Evolutionary conservation across 202 grass and related monocot species (phyloP).

Genomic region (Elaeis oleifera): DNA sequence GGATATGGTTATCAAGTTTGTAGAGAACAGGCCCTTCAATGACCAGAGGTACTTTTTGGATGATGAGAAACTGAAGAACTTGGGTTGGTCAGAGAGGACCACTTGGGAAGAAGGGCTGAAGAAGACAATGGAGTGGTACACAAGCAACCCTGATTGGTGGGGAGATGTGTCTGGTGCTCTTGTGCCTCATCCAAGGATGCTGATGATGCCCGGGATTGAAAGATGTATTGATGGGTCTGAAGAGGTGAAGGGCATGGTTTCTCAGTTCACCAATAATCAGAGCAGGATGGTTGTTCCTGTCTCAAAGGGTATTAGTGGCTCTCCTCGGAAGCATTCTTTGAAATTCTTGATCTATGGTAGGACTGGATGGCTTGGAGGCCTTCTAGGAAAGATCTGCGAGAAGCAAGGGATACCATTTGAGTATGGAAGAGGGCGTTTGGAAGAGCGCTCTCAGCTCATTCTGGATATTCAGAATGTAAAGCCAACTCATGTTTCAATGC

Average conservation of each 20-base stretch:
- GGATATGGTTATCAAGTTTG: not conserved
- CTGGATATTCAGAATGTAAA: slow-evolving; percentile 1
- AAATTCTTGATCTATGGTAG: slow-evolving; percentile 5
- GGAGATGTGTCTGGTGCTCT: slow-evolving; percentile 6
- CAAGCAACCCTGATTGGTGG: slow-evolving; percentile 2
- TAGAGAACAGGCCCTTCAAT: slow-evolving; percentile 6
- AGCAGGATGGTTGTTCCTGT: not conserved
- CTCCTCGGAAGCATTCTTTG: not conserved
- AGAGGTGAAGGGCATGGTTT: not conserved
- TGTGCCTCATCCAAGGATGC: slow-evolving; percentile 1
- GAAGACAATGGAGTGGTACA: slow-evolving; percentile 12
- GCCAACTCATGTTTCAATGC: slow-evolving; percentile 11
- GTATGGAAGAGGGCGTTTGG: slow-evolving; percentile 2
- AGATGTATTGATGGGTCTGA: not conserved
- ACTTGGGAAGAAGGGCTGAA: slow-evolving; percentile 5
- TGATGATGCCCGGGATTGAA: slow-evolving; percentile 8
- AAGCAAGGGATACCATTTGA: slow-evolving; percentile 8
- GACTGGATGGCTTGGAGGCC: slow-evolving; percentile 8
- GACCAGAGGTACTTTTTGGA: slow-evolving; percentile 13
- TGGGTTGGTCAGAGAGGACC: slow-evolving; percentile 5
- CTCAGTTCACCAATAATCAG: not conserved
- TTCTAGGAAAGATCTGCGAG: slow-evolving; percentile 9
- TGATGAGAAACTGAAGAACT: slow-evolving; percentile 11
- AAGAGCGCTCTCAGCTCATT: slow-evolving; percentile 4
- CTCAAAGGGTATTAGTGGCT: too few species aligned